A percentile compares a stretch with the other conserved stretches of the same genome.
Evolutionary conservation across 78 protist genomes (phyloP).

Genomic region (Fonticula alba): DNA sequence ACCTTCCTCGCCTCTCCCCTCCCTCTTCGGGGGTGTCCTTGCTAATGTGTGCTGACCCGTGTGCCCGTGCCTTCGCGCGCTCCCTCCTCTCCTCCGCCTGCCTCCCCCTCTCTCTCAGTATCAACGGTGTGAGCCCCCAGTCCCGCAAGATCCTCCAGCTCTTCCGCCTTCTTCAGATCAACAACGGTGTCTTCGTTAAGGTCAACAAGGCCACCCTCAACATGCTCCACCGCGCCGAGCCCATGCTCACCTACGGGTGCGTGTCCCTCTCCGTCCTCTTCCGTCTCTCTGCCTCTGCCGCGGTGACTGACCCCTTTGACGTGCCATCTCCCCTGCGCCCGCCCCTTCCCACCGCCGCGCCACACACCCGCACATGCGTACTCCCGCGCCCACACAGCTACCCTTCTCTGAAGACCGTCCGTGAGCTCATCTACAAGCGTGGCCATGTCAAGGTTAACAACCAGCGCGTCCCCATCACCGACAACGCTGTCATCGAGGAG

Average conservation of each 20-base stretch:
- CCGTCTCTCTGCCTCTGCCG: background rate
- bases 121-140: slow-evolving; percentile 86
- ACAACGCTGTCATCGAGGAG: slow-evolving; percentile 72
- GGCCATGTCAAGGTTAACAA: slow-evolving; percentile 81
- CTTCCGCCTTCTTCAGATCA: slow-evolving; percentile 93
- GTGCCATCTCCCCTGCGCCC: background rate
- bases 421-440: slow-evolving; percentile 95
- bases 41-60: no score
- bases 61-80: no score
- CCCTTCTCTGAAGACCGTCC: slow-evolving; percentile 84
- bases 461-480: slow-evolving; percentile 78
- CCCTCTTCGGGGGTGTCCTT: no score
- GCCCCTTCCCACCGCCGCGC: no score
- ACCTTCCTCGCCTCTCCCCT: background rate
- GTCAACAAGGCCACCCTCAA: slow-evolving; percentile 92
- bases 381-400: slow-evolving; percentile 21
- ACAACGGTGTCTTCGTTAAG: slow-evolving; percentile 93
- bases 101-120: slow-evolving; percentile 30
- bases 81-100: background rate
- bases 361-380: no score
- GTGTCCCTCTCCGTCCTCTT: background rate
- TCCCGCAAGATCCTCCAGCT: slow-evolving; percentile 86
- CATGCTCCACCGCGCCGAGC: slow-evolving; percentile 90
- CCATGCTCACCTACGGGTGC: slow-evolving; percentile 92
- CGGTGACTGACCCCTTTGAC: background rate